Percentiles rank a stretch among this genome's conserved stretches.
phyloP scores from a whole-genome alignment of 371 early-diverging fungal genomes.

The Mucor lusitanicus region DNA sequence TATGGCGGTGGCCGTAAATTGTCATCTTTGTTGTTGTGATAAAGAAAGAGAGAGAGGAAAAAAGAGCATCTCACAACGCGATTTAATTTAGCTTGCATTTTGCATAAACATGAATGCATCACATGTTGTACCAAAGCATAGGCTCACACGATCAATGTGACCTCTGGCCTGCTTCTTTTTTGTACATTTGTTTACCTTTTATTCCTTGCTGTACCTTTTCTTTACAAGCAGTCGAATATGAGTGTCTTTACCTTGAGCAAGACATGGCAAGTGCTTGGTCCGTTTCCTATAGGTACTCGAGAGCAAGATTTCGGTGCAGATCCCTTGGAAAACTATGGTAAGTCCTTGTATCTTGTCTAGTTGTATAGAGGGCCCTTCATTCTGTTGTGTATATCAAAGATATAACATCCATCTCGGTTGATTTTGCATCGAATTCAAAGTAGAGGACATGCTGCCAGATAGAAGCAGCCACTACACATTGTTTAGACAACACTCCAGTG shows the following conservation, averaged over 20 bases:
- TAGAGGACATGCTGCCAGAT: background rate
- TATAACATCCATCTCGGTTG: background rate
- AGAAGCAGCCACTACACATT: background rate
- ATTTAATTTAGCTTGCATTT: background rate
- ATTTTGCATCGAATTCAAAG: background rate
- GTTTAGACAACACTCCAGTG: background rate
- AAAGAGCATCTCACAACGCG: background rate
- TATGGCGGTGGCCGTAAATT: constrained; percentile 28
- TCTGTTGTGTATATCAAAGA: too few species aligned
- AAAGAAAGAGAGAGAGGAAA: constrained; percentile 1
- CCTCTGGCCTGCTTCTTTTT: background rate
- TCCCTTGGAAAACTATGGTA: constrained; percentile 68
- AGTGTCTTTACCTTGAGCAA: constrained; percentile 9
- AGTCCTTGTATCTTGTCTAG: too few species aligned
- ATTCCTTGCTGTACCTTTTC: background rate
- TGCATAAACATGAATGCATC: background rate
- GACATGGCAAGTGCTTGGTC: constrained; percentile 57
- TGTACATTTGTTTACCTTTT: background rate
- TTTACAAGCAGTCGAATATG: background rate
- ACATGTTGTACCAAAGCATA: background rate
- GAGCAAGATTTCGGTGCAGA: constrained; percentile 72
- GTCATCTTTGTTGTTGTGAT: constrained; percentile 12
- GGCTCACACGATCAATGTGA: constrained; percentile 2
- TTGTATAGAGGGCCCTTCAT: background rate
- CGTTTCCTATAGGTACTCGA: constrained; percentile 68